Evolutionary conservation across 805 yeast genomes (phyloP), one percentile per base, ranked within the genome.

Genomic region (Saturnispora zaruensis): DNA sequence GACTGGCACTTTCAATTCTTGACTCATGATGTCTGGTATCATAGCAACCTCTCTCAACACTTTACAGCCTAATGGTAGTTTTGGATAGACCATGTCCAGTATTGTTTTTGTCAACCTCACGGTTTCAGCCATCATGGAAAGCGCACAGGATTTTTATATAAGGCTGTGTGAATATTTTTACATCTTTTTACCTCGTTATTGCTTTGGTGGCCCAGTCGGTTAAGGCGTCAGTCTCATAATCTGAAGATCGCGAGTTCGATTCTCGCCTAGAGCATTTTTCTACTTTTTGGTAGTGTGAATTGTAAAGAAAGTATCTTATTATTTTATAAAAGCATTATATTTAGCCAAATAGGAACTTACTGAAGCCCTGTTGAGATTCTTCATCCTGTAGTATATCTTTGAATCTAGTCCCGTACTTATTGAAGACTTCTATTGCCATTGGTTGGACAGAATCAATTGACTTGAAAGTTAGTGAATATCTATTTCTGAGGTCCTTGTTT

Each of bases 241-340:
- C 67, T 63, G 67, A 65, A 65, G 68, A 64, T 64, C 69, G 68
- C 67, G 68, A 62, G 69, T 65, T 65, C 69, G 67, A 65, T 53
- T 63, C 69, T 65, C 69, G 67, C 68, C 68, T 55, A 64, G 66
- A 65, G 68, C 68, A 64, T 16, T 14, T n/a, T 16, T 45, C 21
- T 30, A 26, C 16, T 18, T 38, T 25, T 26, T 24, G n/a, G n/a
- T n/a, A n/a, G n/a, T n/a, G n/a, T n/a, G n/a, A n/a, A n/a, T n/a
- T n/a, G n/a, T n/a, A n/a, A n/a, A n/a, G n/a, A n/a, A n/a, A n/a
- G n/a, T n/a, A n/a, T n/a, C n/a, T 21, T 38, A 38, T 34, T 38
- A 38, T 13, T 18, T 13, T 42, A 28, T 18, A 11, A 11, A 28
- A 20, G 9, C 9, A 25, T 18, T 42, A 42, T 28, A 18, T 28